Percentiles rank a stretch among this genome's conserved stretches.
phyloP scores from a whole-genome alignment of 345 rosid genomes.

The Hibiscus mutabilis region DNA sequence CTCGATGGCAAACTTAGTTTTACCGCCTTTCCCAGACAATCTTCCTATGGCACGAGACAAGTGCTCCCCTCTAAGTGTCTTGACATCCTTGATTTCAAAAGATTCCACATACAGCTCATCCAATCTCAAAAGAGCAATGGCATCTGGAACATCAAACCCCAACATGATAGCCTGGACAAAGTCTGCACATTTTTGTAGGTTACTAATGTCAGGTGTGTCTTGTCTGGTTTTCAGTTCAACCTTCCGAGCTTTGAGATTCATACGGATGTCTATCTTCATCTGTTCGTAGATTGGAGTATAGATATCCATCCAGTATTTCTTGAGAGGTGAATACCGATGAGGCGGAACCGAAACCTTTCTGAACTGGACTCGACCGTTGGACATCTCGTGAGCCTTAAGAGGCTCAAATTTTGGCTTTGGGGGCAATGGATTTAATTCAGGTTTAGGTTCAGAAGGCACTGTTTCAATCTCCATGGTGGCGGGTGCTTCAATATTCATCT shows the following conservation, averaged over 20 bases:
- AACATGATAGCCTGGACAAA: constrained; percentile 89
- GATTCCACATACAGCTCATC: constrained; percentile 88
- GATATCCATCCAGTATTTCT: constrained; percentile 84
- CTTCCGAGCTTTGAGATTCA: constrained; percentile 78
- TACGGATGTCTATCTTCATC: constrained; percentile 83
- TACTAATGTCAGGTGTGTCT: constrained; percentile 70
- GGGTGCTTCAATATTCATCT: constrained; percentile 8
- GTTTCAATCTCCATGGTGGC: constrained; percentile 50
- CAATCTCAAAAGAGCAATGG: constrained; percentile 62
- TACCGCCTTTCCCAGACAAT: constrained; percentile 84
- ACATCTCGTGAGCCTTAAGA: constrained; percentile 81
- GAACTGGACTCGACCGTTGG: constrained; percentile 66
- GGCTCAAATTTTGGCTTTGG: constrained; percentile 63
- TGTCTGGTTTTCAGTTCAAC: constrained; percentile 67
- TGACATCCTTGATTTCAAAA: constrained; percentile 86
- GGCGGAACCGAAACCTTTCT: constrained; percentile 71
- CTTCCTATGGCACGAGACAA: constrained; percentile 82
- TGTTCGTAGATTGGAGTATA: constrained; percentile 69
- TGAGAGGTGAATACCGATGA: constrained; percentile 69
- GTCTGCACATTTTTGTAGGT: constrained; percentile 82
- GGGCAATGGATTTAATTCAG: constrained; percentile 27
- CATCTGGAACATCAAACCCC: constrained; percentile 75
- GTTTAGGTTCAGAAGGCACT: constrained; percentile 8
- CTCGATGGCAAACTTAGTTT: constrained; percentile 79
- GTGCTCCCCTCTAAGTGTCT: constrained; percentile 82